phyloP scores from a whole-genome alignment of 768 basidiomycete species.

The Lentinula lateritia region DNA sequence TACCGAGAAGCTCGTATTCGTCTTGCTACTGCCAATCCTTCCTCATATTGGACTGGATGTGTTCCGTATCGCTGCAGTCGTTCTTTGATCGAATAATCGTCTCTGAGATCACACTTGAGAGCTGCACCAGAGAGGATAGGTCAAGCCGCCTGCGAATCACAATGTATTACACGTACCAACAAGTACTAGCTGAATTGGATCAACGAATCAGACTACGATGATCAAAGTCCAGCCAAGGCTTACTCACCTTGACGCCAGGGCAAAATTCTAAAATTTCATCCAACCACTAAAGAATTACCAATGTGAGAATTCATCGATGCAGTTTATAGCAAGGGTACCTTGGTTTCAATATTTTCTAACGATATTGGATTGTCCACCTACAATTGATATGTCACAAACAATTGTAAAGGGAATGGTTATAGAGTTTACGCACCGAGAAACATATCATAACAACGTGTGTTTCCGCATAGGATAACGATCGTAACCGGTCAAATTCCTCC shows the following conservation, averaged over 20 bases:
- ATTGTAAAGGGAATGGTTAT: conserved; percentile 1
- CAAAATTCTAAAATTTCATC: conserved; percentile 91
- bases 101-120: conserved; percentile 92
- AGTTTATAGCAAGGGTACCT: conserved; percentile 37
- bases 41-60: conserved; percentile 85
- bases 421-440: conserved; percentile 60
- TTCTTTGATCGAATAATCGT: conserved; percentile 69
- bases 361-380: conserved; percentile 94
- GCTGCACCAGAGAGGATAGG: conserved; percentile 38
- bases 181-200: conserved; percentile 60
- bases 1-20: conserved; percentile 92
- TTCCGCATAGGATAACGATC: conserved; percentile 94
- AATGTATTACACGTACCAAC: conserved; percentile 61
- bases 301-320: background rate
- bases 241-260: conserved; percentile 84
- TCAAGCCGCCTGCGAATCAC: background rate
- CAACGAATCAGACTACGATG: conserved; percentile 5
- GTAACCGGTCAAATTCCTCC: conserved; percentile 91
- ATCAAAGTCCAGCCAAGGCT: background rate
- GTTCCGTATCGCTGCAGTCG: conserved; percentile 64
- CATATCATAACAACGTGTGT: conserved; percentile 96
- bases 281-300: conserved; percentile 63
- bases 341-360: conserved; percentile 91
- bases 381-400: conserved; percentile 3
- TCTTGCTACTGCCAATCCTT: conserved; percentile 81